Evolutionary conservation across 805 yeast species (phyloP).

Genomic region (Myxozyma kluyveri): DNA sequence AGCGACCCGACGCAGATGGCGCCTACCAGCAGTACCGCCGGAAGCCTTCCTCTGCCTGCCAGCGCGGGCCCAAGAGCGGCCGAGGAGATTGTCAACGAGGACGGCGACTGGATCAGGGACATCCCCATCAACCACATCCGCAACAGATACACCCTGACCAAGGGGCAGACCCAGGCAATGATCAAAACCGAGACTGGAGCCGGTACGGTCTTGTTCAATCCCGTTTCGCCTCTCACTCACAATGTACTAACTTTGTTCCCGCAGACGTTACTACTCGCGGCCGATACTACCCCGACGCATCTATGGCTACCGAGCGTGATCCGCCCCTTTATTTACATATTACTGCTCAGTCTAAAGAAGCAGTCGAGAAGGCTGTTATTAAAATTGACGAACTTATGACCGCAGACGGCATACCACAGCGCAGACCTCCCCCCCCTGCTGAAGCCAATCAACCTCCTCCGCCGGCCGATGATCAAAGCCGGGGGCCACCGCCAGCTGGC

Average conservation of each 20-base stretch:
- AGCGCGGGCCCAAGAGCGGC: conserved; percentile 1
- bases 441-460: not conserved
- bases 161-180: conserved; percentile 36
- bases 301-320: conserved; percentile 35
- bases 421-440: conserved; percentile 2
- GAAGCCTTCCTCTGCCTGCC: not conserved
- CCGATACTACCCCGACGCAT: conserved; percentile 39
- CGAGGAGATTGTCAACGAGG: conserved; percentile 14
- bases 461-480: not conserved
- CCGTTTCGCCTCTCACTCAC: not conserved
- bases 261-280: conserved; percentile 37
- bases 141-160: conserved; percentile 40
- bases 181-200: conserved; percentile 38
- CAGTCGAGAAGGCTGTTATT: conserved; percentile 57
- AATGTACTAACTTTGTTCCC: not conserved
- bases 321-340: conserved; percentile 44
- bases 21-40: not conserved
- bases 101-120: conserved; percentile 30
- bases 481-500: too few relatives aligned
- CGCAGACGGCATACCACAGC: conserved; percentile 29
- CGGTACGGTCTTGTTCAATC: not conserved
- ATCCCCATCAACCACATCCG: conserved; percentile 40
- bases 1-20: not conserved
- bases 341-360: conserved; percentile 55
- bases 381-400: conserved; percentile 56